Evolutionary conservation across 73 alveolate genomes (phyloP).

Genomic region (Tetrahymena malaccensis): DNA sequence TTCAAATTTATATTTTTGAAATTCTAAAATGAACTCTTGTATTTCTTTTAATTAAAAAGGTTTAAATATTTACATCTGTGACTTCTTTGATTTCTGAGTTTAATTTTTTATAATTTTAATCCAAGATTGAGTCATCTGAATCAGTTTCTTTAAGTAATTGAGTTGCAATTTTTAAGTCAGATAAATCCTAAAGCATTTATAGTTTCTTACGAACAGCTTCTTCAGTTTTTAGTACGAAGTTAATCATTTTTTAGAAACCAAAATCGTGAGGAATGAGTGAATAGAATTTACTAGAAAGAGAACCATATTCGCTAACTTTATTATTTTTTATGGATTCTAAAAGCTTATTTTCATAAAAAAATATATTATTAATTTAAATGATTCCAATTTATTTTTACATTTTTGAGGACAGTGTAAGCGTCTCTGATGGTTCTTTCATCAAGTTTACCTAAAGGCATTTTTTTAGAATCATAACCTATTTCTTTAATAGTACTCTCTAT

Average conservation of each 20-base stretch:
- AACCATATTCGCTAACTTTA: neutral
- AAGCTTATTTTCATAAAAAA: neutral
- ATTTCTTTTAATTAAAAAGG: neutral
- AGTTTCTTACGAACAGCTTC: neutral
- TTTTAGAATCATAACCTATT: constrained; percentile 32
- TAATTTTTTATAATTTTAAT: neutral
- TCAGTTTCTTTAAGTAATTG: neutral
- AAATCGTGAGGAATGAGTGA: constrained; percentile 26
- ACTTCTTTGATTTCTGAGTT: neutral
- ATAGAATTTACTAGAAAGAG: constrained; percentile 3
- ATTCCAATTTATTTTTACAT: neutral
- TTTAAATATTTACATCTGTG: neutral
- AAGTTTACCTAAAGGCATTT: constrained; percentile 32
- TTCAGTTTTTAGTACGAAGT: neutral
- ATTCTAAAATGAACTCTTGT: no score
- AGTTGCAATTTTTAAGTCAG: neutral
- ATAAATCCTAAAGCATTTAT: neutral
- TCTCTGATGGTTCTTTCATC: constrained; percentile 8
- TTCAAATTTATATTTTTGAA: no score
- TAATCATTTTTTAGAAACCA: constrained; percentile 8
- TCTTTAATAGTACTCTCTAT: neutral
- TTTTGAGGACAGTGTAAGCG: constrained; percentile 7
- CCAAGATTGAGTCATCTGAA: neutral
- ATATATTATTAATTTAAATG: no score
- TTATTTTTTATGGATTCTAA: neutral